These are phyloP conservation scores for Pyronema omphalodes DNA, from an alignment of 495 filamentous ascomycete species.

Conservation along the genomic window DNA sequence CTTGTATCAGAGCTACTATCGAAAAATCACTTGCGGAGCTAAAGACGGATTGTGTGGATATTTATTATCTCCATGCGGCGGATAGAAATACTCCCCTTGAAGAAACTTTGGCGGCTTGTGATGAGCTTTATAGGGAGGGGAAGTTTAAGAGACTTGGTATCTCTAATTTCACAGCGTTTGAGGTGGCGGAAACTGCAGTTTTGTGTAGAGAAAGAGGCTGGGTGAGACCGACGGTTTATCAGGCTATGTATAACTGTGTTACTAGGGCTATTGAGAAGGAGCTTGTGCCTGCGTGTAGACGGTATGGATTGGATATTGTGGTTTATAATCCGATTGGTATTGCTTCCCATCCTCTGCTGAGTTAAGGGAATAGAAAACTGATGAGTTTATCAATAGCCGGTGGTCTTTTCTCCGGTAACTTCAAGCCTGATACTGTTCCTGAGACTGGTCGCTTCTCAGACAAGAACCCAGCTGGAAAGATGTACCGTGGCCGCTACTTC, in stretches of 20 bases:
- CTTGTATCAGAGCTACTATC: conserved; percentile 40
- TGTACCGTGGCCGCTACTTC: conserved; percentile 70
- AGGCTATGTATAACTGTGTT: conserved; percentile 55
- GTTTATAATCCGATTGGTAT: conserved; percentile 56
- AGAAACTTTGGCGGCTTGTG: conserved; percentile 56
- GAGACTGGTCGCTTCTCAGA: conserved; percentile 52
- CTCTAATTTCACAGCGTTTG: conserved; percentile 72
- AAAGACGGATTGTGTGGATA: conserved; percentile 59
- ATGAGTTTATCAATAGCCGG: conserved; percentile 37
- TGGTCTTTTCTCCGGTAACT: conserved; percentile 71
- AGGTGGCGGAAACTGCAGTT: conserved; percentile 76
- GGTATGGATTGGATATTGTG: conserved; percentile 73
- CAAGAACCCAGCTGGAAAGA: conserved; percentile 29
- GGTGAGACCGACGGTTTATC: conserved; percentile 51
- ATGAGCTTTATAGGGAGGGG: conserved; percentile 69
- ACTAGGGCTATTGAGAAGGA: conserved; percentile 65
- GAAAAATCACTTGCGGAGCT: conserved; percentile 52
- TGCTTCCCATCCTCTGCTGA: not conserved
- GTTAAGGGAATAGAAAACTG: not conserved
- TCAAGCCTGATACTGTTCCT: conserved; percentile 40
- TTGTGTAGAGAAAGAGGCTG: conserved; percentile 63
- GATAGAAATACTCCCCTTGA: conserved; percentile 62
- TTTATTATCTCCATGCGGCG: conserved; percentile 75
- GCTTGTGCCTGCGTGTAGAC: conserved; percentile 57
- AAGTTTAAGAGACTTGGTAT: conserved; percentile 72